Percentiles rank a stretch among this genome's conserved stretches.
Conservation (phyloP, 805 yeast species). For the Sungouiella blattae region DNA sequence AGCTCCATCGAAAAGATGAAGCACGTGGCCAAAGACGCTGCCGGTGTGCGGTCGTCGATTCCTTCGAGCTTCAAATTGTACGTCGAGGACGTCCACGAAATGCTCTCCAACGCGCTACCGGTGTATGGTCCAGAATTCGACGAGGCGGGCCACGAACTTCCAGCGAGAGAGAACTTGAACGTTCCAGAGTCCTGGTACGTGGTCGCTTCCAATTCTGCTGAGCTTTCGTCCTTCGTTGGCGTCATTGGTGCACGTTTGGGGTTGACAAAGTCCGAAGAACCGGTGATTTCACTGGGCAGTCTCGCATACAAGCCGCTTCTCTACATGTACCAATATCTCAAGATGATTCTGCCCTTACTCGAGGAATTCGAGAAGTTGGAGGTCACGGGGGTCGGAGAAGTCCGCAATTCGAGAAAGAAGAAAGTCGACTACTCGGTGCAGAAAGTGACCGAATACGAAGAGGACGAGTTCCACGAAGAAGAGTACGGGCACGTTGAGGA, state of each 20-base stretch:
- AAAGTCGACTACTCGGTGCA: constrained; percentile 11
- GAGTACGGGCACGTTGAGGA: constrained; percentile 2
- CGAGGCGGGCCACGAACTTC: constrained; percentile 27
- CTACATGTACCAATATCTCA: constrained; percentile 28
- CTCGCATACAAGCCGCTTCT: constrained; percentile 25
- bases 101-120: constrained; percentile 25
- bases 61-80: constrained; percentile 36
- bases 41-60: constrained; percentile 8
- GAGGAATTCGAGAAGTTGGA: constrained; percentile 10
- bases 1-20: constrained; percentile 33
- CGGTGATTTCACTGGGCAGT: constrained; percentile 15
- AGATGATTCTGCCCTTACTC: constrained; percentile 25
- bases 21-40: constrained; percentile 13
- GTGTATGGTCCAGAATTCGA: constrained; percentile 35
- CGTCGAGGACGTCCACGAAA: constrained; percentile 37
- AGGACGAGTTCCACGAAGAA: constrained; percentile 6
- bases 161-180: constrained; percentile 1
- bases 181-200: constrained; percentile 28
- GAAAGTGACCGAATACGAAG: constrained; percentile 5
- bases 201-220: constrained; percentile 30
- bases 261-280: constrained; percentile 2
- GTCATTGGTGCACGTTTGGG: constrained; percentile 23
- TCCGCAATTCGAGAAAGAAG: constrained; percentile 13
- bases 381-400: constrained; percentile 3
- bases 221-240: constrained; percentile 25